Conservation (phyloP, 768 basidiomycete species). For the Pholiota molesta region DNA sequence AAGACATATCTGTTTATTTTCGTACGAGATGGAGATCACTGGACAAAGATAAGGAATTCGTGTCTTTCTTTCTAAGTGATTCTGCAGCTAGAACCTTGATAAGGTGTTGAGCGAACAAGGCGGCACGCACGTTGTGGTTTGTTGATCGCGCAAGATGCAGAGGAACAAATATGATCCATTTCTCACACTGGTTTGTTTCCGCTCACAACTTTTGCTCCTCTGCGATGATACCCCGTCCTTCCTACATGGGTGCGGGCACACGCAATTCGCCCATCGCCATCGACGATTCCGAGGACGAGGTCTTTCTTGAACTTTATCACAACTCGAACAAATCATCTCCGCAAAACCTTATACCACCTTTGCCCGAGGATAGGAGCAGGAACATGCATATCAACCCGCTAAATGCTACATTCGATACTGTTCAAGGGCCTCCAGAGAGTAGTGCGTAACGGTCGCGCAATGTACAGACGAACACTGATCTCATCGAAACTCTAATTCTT, state of each 20-base stretch:
- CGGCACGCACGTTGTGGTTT: neutral
- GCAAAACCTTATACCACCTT: neutral
- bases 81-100: no score
- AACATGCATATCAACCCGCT: neutral
- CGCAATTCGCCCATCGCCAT: conserved; percentile 38
- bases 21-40: no score
- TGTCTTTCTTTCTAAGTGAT: no score
- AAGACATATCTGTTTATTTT: no score
- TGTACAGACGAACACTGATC: neutral
- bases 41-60: no score
- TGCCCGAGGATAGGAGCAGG: conserved; percentile 5
- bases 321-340: conserved; percentile 13
- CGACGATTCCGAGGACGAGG: conserved; percentile 46
- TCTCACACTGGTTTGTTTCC: conserved; percentile 6
- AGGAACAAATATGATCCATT: conserved; percentile 8
- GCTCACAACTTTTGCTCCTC: conserved; percentile 14
- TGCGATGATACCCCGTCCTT: conserved; percentile 15
- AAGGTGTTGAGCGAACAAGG: no score
- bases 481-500: neutral
- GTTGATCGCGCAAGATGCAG: conserved; percentile 1
- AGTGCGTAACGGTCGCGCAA: conserved; percentile 8
- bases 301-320: conserved; percentile 31
- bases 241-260: conserved; percentile 33
- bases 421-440: neutral
- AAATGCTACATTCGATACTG: neutral